Base-by-base conservation (phyloP, 23 red algal species). In the Agarophyton chilense region DNA sequence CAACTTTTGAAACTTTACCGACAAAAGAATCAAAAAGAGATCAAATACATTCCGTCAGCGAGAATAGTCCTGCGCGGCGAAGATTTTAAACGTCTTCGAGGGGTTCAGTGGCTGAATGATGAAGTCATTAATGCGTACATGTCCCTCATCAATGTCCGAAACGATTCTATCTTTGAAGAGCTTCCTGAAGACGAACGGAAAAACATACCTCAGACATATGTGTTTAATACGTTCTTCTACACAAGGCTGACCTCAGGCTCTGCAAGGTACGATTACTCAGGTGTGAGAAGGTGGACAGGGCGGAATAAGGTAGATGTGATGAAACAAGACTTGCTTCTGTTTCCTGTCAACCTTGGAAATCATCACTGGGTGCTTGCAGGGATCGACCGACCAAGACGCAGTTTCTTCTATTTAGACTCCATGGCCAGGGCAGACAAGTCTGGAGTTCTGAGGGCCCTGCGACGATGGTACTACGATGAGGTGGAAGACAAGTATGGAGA, bases 141-240 rank as follows among this genome's bases (percentile, higher is more conserved):
- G 10, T 79, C 78, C 18, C 40, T 93, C 63, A 32, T 93, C 19
- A 93, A 93, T 52, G 73, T 47, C 39, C 81, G 84, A 22, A 75
- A 89, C 25, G 52, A 77, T 42, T n/a, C 22, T 38, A 60, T 73
- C 16, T 73, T 89, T 35, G 18, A 13, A 22, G 34, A 46, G 13
- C 49, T 57, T 0, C 28, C 39, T 22, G 84, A 46, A 28, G 32
- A 53, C 5, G 84, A 57, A 51, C 64, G 64, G 19, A 42, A 70
- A 18, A 39, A 64, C 6, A 58, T 72, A 26, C 49, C 71, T 49
- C 35, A 46, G 7, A 60, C 71, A 0, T 61, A 60, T 42, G 47
- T 89, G 47, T 93, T 83, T 32, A 93, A 83, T 33, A 84, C 78
- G 1, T 93, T 86, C 47, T 93, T 93, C 61, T 93, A 62, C n/a